Evolutionary conservation across 176 grass and related monocot genomes (phyloP).

Genomic region (Zoysia pacifica): DNA sequence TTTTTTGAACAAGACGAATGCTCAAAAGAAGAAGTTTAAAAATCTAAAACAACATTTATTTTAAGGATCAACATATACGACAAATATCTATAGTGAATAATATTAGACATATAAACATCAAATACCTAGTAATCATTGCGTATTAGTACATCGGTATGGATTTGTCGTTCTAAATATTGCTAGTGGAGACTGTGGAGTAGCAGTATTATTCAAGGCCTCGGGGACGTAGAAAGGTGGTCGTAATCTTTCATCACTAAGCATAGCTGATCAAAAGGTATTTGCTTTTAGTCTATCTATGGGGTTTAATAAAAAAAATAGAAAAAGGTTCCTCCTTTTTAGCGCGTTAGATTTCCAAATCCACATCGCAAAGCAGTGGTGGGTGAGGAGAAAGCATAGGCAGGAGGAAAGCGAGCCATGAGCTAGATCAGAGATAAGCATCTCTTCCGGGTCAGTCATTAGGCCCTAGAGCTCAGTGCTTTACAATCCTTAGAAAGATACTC

Average conservation of each 20-base stretch:
- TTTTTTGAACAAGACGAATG: no score
- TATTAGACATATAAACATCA: no score
- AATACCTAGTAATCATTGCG: no score
- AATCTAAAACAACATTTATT: no score
- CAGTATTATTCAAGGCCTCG: slow-evolving; percentile 40
- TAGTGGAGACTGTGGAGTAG: neutral
- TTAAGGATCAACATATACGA: no score
- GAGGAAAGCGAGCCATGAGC: slow-evolving; percentile 40
- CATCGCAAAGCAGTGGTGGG: slow-evolving; percentile 64
- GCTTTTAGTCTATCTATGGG: slow-evolving; percentile 77
- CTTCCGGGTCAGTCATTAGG: slow-evolving; percentile 64
- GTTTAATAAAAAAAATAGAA: slow-evolving; percentile 49
- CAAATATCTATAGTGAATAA: no score
- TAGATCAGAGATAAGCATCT: slow-evolving; percentile 63
- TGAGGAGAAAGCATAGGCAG: slow-evolving; percentile 49
- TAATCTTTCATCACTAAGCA: slow-evolving; percentile 50
- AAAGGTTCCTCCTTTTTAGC: slow-evolving; percentile 46
- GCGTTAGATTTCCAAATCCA: slow-evolving; percentile 73
- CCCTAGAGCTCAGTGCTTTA: slow-evolving; percentile 63
- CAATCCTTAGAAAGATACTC: slow-evolving; percentile 71
- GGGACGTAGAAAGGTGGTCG: slow-evolving; percentile 48
- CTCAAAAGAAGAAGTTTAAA: no score
- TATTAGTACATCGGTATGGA: no score
- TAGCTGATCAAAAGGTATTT: slow-evolving; percentile 64
- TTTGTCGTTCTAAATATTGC: neutral